A percentile compares a stretch with the other conserved stretches of the same genome.
phyloP scores from a whole-genome alignment of 495 filamentous ascomycete genomes.

The Neurospora sp. region DNA sequence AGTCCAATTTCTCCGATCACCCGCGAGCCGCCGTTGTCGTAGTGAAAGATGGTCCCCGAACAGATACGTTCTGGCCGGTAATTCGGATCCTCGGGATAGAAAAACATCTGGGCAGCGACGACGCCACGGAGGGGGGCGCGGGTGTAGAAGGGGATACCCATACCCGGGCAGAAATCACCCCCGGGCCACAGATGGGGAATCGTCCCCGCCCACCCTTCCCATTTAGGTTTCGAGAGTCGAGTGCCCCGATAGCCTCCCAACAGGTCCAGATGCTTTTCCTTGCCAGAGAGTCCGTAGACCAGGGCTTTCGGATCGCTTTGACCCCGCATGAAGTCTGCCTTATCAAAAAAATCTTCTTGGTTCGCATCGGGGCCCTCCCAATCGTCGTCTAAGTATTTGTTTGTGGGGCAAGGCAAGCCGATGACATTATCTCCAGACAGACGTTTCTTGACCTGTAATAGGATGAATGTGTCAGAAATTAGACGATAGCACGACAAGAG shows the following conservation, averaged over 20 bases:
- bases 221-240: not conserved
- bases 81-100: not conserved
- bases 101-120: not conserved
- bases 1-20: not conserved
- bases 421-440: not conserved
- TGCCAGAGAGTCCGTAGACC: not conserved
- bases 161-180: no score
- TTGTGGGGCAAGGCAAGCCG: not conserved
- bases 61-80: not conserved
- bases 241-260: not conserved
- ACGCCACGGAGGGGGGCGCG: not conserved
- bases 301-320: not conserved
- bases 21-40: not conserved
- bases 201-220: not conserved
- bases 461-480: not conserved
- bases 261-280: not conserved
- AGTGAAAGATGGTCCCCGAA: not conserved
- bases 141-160: not conserved
- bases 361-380: not conserved
- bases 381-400: no score
- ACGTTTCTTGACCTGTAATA: not conserved
- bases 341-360: not conserved
- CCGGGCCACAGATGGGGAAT: not conserved
- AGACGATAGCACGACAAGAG: not conserved
- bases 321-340: not conserved